These are phyloP conservation scores for Waitea zeae DNA, from an alignment of 1,284 basidiomycete species.

Conservation along the genomic window DNA sequence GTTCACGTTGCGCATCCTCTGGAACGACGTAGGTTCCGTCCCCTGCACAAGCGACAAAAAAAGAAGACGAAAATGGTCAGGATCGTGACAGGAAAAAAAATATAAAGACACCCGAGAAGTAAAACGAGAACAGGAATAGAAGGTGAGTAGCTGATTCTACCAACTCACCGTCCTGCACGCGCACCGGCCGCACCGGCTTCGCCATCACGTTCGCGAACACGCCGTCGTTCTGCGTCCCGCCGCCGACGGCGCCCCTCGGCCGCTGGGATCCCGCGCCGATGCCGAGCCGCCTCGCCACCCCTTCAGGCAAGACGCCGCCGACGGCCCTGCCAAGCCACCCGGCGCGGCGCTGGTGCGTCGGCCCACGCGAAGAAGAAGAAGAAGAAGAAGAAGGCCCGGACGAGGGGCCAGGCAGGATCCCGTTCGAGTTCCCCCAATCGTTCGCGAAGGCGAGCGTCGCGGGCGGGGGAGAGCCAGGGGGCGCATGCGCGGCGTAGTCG, in stretches of 20 bases:
- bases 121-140: constrained; percentile 2
- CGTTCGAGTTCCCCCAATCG: constrained; percentile 70
- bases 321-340: constrained; percentile 44
- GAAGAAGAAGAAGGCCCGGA: no score
- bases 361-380: constrained; percentile 20
- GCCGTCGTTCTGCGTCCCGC: constrained; percentile 76
- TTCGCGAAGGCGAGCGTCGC: constrained; percentile 47
- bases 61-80: no score
- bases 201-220: constrained; percentile 95
- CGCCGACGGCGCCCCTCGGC: constrained; percentile 38
- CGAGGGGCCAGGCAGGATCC: constrained; percentile 39
- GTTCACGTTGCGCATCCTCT: constrained; percentile 66
- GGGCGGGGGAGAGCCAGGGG: constrained; percentile 73
- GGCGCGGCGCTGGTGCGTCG: constrained; percentile 15
- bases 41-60: constrained; percentile 31
- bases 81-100: constrained; percentile 3
- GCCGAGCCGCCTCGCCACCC: constrained; percentile 27
- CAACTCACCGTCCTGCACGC: constrained; percentile 41
- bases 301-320: constrained; percentile 34
- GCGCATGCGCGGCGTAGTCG: constrained; percentile 55
- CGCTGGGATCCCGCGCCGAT: constrained; percentile 30
- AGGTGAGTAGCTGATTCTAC: no score
- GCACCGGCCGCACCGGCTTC: constrained; percentile 54
- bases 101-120: constrained; percentile 1
- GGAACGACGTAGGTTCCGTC: constrained; percentile 61